These are phyloP conservation scores for Straminergon stramineum DNA, from an alignment of 225 moss, liverwort and hornwort genomes.

Conservation along the genomic window DNA sequence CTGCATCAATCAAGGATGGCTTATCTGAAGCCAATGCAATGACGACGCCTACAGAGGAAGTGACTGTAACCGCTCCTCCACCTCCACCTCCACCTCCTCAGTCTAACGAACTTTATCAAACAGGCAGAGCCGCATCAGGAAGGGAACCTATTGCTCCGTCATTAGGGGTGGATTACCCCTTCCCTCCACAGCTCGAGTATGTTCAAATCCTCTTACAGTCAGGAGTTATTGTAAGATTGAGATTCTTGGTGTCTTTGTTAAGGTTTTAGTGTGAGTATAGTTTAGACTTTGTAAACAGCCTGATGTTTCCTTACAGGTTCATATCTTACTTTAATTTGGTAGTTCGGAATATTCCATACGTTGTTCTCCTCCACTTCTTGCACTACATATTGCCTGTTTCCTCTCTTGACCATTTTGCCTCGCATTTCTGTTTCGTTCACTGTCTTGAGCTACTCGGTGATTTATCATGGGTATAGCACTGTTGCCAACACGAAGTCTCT, in stretches of 20 bases:
- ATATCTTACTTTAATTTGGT: background rate
- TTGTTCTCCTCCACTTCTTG: background rate
- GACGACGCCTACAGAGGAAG: background rate
- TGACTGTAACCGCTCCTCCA: conserved; percentile 3
- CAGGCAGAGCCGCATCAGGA: background rate
- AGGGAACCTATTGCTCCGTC: conserved; percentile 64
- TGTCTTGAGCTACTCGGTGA: background rate
- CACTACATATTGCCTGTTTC: background rate
- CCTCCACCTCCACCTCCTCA: conserved; percentile 16
- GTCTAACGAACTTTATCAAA: conserved; percentile 1
- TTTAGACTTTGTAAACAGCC: background rate
- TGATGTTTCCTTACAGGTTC: background rate
- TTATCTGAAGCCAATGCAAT: conserved; percentile 9
- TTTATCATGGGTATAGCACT: background rate
- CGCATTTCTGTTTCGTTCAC: background rate
- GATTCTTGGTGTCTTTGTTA: background rate
- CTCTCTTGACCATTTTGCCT: background rate
- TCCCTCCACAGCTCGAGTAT: conserved; percentile 93
- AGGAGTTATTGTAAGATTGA: background rate
- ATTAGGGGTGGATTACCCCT: conserved; percentile 81
- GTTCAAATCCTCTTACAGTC: background rate
- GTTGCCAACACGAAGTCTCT: background rate
- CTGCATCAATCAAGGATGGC: conserved; percentile 31
- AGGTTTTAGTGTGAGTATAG: background rate
- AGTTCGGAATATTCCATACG: background rate